Evolutionary conservation across 768 basidiomycete genomes (phyloP).

Genomic region (Hemileccinum impolitum): DNA sequence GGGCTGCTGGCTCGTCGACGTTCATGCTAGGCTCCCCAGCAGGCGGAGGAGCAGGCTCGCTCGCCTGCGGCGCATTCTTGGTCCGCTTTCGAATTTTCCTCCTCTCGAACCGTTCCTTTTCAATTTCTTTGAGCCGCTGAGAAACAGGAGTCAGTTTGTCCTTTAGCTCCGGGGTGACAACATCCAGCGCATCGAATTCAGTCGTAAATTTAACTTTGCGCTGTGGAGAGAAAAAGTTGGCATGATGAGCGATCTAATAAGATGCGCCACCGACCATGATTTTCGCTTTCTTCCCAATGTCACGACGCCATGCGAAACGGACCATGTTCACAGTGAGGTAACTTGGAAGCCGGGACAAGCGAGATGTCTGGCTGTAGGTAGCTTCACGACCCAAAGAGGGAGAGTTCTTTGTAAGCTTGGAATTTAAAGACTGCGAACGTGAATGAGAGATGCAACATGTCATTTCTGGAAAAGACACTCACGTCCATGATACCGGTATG

Average conservation of each 20-base stretch:
- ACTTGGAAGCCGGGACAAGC: conserved; percentile 77
- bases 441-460: conserved; percentile 1
- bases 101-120: conserved; percentile 81
- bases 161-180: conserved; percentile 77
- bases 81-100: conserved; percentile 77
- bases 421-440: conserved; percentile 67
- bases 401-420: conserved; percentile 82
- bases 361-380: conserved; percentile 73
- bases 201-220: conserved; percentile 90
- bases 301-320: conserved; percentile 91
- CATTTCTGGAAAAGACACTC: conserved; percentile 22
- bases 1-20: conserved; percentile 42
- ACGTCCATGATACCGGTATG: conserved; percentile 80
- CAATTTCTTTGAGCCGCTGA: conserved; percentile 70
- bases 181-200: conserved; percentile 82
- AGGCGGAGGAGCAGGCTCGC: conserved; percentile 19
- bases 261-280: conserved; percentile 67
- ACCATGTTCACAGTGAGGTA: conserved; percentile 94
- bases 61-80: conserved; percentile 35
- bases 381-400: conserved; percentile 78
- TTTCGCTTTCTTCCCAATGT: conserved; percentile 91
- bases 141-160: conserved; percentile 68
- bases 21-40: conserved; percentile 33
- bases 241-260: background rate
- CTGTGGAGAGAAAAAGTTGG: conserved; percentile 34